Evolutionary conservation across 495 filamentous ascomycete genomes (phyloP).

Genomic region (Amniculicola lignicola): DNA sequence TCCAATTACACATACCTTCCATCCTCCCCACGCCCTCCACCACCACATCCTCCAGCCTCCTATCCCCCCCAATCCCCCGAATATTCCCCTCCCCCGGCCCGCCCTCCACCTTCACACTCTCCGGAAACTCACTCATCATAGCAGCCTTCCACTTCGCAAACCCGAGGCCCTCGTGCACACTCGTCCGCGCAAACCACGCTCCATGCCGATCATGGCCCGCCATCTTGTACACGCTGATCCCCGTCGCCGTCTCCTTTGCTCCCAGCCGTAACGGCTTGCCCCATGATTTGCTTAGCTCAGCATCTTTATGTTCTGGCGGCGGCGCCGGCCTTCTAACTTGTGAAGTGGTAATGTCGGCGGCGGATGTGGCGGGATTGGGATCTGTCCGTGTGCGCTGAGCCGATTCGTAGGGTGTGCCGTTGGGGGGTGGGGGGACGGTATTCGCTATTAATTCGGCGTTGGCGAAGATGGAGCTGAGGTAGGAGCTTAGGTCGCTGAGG

Average conservation of each 20-base stretch:
- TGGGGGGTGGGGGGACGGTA: slow-evolving; percentile 64
- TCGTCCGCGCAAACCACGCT: slow-evolving; percentile 84
- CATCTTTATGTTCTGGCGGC: slow-evolving; percentile 47
- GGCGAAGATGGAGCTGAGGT: slow-evolving; percentile 59
- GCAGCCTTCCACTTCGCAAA: slow-evolving; percentile 68
- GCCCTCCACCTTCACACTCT: slow-evolving; percentile 58
- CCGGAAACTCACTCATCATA: slow-evolving; percentile 59
- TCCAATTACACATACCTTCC: slow-evolving; percentile 49
- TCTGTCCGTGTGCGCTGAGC: slow-evolving; percentile 41
- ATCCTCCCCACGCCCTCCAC: slow-evolving; percentile 56
- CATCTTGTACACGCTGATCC: slow-evolving; percentile 76
- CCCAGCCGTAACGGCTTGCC: slow-evolving; percentile 73
- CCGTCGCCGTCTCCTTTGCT: slow-evolving; percentile 69
- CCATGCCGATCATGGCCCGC: slow-evolving; percentile 75
- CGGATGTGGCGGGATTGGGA: slow-evolving; percentile 44
- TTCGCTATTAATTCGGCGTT: slow-evolving; percentile 68
- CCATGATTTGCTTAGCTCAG: slow-evolving; percentile 73
- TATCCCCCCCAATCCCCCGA: slow-evolving; percentile 79
- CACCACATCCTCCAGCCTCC: slow-evolving; percentile 57
- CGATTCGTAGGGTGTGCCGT: slow-evolving; percentile 37
- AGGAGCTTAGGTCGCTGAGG: slow-evolving; percentile 50
- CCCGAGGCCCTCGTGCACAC: slow-evolving; percentile 70
- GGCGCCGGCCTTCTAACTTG: slow-evolving; percentile 51
- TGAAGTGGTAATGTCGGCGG: slow-evolving; percentile 52
- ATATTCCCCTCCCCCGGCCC: slow-evolving; percentile 67